A percentile compares a stretch with the other conserved stretches of the same genome.
Evolutionary conservation across 2,329 filamentous ascomycete genomes (phyloP).

Genomic region (Diaporthe aspalathi): DNA sequence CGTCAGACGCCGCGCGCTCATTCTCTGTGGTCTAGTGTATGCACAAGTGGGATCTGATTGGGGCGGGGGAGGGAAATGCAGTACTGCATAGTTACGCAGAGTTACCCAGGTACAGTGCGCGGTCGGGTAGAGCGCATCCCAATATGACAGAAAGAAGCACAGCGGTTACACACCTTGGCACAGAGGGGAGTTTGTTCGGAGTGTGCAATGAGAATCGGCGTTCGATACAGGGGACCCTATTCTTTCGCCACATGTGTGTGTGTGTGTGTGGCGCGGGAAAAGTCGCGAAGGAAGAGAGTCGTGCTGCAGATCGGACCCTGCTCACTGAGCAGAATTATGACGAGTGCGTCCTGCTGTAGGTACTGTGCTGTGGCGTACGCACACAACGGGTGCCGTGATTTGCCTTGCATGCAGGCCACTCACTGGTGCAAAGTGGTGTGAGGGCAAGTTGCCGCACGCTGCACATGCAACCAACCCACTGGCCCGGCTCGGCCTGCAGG

Average conservation of each 20-base stretch:
- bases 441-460: slow-evolving; percentile 7
- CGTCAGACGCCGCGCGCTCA: slow-evolving; percentile 21
- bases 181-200: neutral
- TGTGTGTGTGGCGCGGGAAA: slow-evolving; percentile 7
- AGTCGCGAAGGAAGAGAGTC: slow-evolving; percentile 15
- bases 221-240: slow-evolving; percentile 1
- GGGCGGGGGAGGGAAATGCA: neutral
- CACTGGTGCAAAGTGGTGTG: slow-evolving; percentile 5
- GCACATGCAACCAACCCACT: no score
- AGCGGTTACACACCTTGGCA: slow-evolving; percentile 24
- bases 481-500: neutral
- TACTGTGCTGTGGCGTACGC: neutral
- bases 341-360: no score
- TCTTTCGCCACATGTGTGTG: neutral
- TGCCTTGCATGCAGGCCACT: neutral
- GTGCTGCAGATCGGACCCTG: slow-evolving; percentile 18
- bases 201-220: slow-evolving; percentile 1
- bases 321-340: slow-evolving; percentile 1
- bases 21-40: neutral
- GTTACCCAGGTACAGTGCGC: neutral
- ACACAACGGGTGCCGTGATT: neutral
- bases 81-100: neutral
- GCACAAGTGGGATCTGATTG: neutral
- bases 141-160: neutral
- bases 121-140: neutral